Evolutionary conservation across 2,329 filamentous ascomycete genomes (phyloP).

Genomic region (Sphaerostilbella broomeana): DNA sequence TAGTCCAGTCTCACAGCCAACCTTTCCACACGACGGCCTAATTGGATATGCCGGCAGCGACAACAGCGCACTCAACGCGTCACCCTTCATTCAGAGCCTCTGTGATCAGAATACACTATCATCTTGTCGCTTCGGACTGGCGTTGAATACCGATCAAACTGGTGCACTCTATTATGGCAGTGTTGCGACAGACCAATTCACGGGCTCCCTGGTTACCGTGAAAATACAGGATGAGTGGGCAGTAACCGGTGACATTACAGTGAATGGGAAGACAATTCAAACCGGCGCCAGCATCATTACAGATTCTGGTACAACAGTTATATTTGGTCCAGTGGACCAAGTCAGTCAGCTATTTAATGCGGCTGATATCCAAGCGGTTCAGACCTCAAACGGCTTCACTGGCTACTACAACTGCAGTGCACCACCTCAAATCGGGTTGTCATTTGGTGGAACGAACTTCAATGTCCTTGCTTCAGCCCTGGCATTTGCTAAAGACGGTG

Average conservation of each 20-base stretch:
- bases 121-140: slow-evolving; percentile 18
- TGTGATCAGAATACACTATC: slow-evolving; percentile 15
- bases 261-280: slow-evolving; percentile 9
- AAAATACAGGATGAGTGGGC: slow-evolving; percentile 5
- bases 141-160: slow-evolving; percentile 15
- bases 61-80: slow-evolving; percentile 6
- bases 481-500: slow-evolving; percentile 13
- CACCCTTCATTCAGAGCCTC: slow-evolving; percentile 16
- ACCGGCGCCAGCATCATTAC: slow-evolving; percentile 9
- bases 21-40: slow-evolving; percentile 17
- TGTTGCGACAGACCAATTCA: slow-evolving; percentile 12
- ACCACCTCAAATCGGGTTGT: slow-evolving; percentile 15
- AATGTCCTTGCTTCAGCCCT: slow-evolving; percentile 15
- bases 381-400: slow-evolving; percentile 10
- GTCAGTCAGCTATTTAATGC: slow-evolving; percentile 13
- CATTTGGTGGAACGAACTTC: slow-evolving; percentile 14
- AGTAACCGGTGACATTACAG: slow-evolving; percentile 13
- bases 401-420: slow-evolving; percentile 16
- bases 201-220: slow-evolving; percentile 11
- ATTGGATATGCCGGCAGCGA: slow-evolving; percentile 15
- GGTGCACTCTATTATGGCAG: slow-evolving; percentile 18
- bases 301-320: slow-evolving; percentile 17
- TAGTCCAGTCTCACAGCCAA: slow-evolving; percentile 9
- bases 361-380: slow-evolving; percentile 14
- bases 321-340: slow-evolving; percentile 15